Evolutionary conservation across 2,329 filamentous ascomycete genomes (phyloP).

Genomic region (Talaromyces sp.): DNA sequence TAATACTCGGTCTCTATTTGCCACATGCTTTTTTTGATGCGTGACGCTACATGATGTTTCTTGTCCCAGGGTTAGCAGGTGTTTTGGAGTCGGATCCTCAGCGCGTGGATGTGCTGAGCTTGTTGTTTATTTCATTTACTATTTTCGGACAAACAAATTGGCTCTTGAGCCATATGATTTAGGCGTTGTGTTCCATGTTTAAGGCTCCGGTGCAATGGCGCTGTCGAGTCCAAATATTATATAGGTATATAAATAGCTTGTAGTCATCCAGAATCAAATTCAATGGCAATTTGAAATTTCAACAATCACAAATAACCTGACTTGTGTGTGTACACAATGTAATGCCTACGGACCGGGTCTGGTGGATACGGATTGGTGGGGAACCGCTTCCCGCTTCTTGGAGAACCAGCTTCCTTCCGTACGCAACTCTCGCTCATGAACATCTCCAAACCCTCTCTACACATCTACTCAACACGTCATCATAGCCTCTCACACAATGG

Average conservation of each 20-base stretch:
- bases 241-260: background rate
- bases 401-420: background rate
- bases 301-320: too few relatives aligned
- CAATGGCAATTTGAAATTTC: background rate
- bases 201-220: background rate
- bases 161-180: background rate
- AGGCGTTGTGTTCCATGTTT: background rate
- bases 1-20: slow-evolving; percentile 12
- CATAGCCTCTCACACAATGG: slow-evolving; percentile 25
- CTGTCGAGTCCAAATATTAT: background rate
- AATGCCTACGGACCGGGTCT: background rate
- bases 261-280: background rate
- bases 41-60: background rate
- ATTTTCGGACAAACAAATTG: background rate
- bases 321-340: background rate
- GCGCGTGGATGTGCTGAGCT: background rate
- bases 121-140: background rate
- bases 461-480: background rate
- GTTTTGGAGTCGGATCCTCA: background rate
- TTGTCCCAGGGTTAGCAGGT: background rate
- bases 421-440: background rate
- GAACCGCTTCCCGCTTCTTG: background rate
- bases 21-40: background rate
- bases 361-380: background rate
- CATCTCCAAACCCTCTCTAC: background rate